These are phyloP conservation scores for Chamaecyparis obtusa DNA, from an alignment of 75 land plant genomes.

Conservation along the genomic window DNA sequence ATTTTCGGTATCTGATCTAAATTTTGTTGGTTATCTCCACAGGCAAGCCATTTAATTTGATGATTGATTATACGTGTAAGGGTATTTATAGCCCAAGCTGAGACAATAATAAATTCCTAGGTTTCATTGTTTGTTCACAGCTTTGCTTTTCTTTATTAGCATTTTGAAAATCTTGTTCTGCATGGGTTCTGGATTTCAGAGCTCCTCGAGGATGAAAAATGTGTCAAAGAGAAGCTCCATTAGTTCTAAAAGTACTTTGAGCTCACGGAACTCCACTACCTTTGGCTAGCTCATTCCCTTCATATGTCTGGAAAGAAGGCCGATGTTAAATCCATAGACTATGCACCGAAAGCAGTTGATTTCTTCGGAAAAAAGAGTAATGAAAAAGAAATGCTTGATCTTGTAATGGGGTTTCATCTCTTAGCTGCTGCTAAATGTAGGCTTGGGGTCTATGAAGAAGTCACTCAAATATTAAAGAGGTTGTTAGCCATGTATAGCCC, in stretches of 20 bases:
- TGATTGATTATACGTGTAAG: background rate
- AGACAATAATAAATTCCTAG: background rate
- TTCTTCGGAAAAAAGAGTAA: constrained; percentile 26
- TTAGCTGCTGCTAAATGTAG: constrained; percentile 32
- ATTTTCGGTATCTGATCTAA: background rate
- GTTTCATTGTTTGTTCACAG: background rate
- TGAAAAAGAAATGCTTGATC: constrained; percentile 6
- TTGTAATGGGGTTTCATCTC: constrained; percentile 34
- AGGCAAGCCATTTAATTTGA: background rate
- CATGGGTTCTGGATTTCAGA: constrained; percentile 6
- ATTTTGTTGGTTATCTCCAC: background rate
- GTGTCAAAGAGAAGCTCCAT: background rate
- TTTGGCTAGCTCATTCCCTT: constrained; percentile 4
- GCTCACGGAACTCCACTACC: constrained; percentile 3
- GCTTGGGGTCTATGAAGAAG: constrained; percentile 40
- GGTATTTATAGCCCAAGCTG: background rate
- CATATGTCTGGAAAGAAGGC: constrained; percentile 1
- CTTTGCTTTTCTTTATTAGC: background rate
- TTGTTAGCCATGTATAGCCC: constrained; percentile 16
- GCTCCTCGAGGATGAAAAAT: background rate
- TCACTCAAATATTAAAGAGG: constrained; percentile 18
- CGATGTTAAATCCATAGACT: constrained; percentile 25
- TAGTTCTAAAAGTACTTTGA: background rate
- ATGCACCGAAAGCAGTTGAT: constrained; percentile 29
- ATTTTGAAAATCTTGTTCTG: constrained; percentile 1